These are phyloP conservation scores for Leishmania guyanensis DNA, from an alignment of 208 protist species.

Conservation along the genomic window DNA sequence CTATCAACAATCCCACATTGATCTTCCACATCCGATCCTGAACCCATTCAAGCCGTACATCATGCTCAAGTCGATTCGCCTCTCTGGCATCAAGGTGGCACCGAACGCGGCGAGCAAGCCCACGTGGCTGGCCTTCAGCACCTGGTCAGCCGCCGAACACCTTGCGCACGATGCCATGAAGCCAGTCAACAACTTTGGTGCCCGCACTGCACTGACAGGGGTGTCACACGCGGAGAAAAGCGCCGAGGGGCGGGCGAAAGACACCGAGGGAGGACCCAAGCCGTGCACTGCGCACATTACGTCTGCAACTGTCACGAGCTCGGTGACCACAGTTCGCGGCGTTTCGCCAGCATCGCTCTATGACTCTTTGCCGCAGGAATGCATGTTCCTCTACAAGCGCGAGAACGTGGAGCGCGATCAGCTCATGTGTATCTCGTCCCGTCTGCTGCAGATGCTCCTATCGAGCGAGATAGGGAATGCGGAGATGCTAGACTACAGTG, in stretches of 20 bases:
- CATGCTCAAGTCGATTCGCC: slow-evolving; percentile 31
- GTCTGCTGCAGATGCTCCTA: slow-evolving; percentile 64
- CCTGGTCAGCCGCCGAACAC: slow-evolving; percentile 34
- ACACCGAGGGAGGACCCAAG: background rate
- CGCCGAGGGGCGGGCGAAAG: background rate
- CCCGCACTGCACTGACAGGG: background rate
- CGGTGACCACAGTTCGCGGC: background rate
- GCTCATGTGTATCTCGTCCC: slow-evolving; percentile 75
- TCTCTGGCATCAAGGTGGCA: slow-evolving; percentile 36
- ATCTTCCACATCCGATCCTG: slow-evolving; percentile 39
- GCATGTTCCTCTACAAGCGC: slow-evolving; percentile 73
- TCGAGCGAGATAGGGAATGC: slow-evolving; percentile 41
- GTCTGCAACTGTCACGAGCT: background rate
- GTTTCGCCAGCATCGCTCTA: background rate
- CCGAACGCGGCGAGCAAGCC: slow-evolving; percentile 39
- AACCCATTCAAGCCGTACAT: slow-evolving; percentile 49
- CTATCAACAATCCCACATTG: slow-evolving; percentile 18
- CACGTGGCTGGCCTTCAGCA: slow-evolving; percentile 51
- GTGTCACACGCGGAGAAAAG: background rate
- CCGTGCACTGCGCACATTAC: no score
- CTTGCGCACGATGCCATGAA: background rate
- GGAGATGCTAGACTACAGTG: slow-evolving; percentile 67
- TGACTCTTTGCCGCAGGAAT: slow-evolving; percentile 8
- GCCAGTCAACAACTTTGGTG: background rate
- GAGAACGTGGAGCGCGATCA: slow-evolving; percentile 80